Percentiles rank a stretch among this genome's conserved stretches.
Evolutionary conservation across 208 protist genomes (phyloP).

Genomic region (Porcisia deanei): DNA sequence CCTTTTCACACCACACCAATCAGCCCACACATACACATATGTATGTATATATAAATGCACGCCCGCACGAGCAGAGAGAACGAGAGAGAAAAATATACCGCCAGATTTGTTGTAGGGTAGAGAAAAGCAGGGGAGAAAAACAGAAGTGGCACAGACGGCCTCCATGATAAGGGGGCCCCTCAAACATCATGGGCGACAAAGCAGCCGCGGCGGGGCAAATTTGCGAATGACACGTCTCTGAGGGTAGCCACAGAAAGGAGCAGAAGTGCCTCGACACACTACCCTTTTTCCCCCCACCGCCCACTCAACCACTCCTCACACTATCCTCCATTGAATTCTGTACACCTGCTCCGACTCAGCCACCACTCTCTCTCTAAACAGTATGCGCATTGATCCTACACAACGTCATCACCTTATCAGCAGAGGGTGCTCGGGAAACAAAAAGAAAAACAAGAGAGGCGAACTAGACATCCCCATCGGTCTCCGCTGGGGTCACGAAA

Average conservation of each 20-base stretch:
- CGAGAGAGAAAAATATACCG: not conserved
- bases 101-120: not conserved
- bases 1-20: too few species aligned
- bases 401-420: not conserved
- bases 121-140: too few species aligned
- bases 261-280: not conserved
- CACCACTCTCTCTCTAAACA: not conserved
- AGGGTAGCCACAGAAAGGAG: not conserved
- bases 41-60: not conserved
- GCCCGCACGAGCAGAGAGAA: not conserved
- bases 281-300: too few species aligned
- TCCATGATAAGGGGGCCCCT: not conserved
- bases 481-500: not conserved
- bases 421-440: not conserved
- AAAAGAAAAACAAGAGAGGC: slow-evolving; percentile 3
- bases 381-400: not conserved
- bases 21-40: too few species aligned
- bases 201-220: not conserved
- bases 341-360: not conserved
- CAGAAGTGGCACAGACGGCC: not conserved
- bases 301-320: not conserved
- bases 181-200: not conserved
- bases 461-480: not conserved
- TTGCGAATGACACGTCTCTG: not conserved
- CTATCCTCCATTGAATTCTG: not conserved